These are phyloP conservation scores for cucumber (Cucumis sativus) DNA, from an alignment of 306 rosid species.

Conservation along the genomic window DNA sequence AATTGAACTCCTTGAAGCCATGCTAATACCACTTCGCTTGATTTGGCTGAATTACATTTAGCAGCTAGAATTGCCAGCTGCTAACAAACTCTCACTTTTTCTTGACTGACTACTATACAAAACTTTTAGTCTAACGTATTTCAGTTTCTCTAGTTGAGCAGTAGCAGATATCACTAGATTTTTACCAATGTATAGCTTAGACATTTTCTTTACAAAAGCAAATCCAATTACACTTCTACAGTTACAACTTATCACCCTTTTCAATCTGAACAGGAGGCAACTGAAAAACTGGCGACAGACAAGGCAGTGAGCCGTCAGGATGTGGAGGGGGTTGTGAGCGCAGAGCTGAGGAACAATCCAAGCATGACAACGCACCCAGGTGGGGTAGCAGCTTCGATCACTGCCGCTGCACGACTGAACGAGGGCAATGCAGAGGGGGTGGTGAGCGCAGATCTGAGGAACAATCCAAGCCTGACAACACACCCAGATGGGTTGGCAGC, in stretches of 20 bases:
- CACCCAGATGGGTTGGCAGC: conserved; percentile 63
- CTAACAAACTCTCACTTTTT: no score
- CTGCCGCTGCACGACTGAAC: conserved; percentile 58
- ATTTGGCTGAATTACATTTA: no score
- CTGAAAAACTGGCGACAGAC: conserved; percentile 32
- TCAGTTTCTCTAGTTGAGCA: background rate
- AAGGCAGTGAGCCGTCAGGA: conserved; percentile 43
- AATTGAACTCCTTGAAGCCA: no score
- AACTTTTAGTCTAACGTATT: no score
- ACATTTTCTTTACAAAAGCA: background rate
- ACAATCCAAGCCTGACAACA: conserved; percentile 19
- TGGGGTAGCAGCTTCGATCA: conserved; percentile 57
- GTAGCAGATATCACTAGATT: background rate
- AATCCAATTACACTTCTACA: background rate
- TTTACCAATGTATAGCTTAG: background rate
- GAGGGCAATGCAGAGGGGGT: conserved; percentile 57
- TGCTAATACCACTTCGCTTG: no score
- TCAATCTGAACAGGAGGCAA: conserved; percentile 25
- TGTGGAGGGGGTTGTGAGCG: conserved; percentile 45
- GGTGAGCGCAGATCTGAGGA: conserved; percentile 46
- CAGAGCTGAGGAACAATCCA: conserved; percentile 52
- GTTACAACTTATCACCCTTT: no score
- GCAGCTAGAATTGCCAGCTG: no score
- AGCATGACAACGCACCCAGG: conserved; percentile 26
- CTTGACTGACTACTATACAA: no score